These are phyloP conservation scores for Aspergillus awamori DNA, from an alignment of 2,329 filamentous ascomycete genomes.

Conservation along the genomic window DNA sequence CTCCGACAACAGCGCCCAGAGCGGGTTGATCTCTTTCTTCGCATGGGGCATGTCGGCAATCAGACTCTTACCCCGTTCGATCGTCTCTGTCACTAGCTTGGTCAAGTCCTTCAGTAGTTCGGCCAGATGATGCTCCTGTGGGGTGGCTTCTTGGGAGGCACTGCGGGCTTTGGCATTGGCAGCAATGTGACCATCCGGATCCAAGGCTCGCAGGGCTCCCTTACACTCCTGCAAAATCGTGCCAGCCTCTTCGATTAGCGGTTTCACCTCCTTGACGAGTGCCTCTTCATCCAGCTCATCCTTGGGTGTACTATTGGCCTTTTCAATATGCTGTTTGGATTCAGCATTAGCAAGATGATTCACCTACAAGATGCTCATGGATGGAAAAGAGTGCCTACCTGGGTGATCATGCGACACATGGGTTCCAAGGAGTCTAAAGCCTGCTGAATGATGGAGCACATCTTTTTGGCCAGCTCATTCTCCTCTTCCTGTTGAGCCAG, in stretches of 20 bases:
- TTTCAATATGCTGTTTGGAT: slow-evolving; percentile 68
- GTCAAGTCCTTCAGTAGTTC: slow-evolving; percentile 84
- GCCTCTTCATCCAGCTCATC: slow-evolving; percentile 89
- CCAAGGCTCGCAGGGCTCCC: slow-evolving; percentile 80
- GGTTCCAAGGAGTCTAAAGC: slow-evolving; percentile 82
- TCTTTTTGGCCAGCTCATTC: slow-evolving; percentile 74
- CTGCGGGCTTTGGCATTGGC: slow-evolving; percentile 81
- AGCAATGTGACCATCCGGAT: slow-evolving; percentile 84
- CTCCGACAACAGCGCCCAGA: slow-evolving; percentile 74
- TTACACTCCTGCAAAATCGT: slow-evolving; percentile 87
- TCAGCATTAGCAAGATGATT: neutral
- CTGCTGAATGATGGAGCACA: slow-evolving; percentile 71
- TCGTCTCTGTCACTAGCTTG: slow-evolving; percentile 75
- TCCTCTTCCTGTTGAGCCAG: slow-evolving; percentile 67
- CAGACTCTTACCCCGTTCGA: slow-evolving; percentile 85
- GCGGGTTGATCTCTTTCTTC: slow-evolving; percentile 89
- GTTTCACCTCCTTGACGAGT: slow-evolving; percentile 82
- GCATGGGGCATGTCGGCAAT: slow-evolving; percentile 89
- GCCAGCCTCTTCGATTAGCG: slow-evolving; percentile 82
- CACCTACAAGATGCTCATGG: slow-evolving; percentile 10
- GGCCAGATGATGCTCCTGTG: slow-evolving; percentile 82
- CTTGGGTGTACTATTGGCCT: slow-evolving; percentile 76
- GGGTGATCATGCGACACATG: slow-evolving; percentile 81
- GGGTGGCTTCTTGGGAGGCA: slow-evolving; percentile 71
- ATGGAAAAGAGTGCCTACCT: slow-evolving; percentile 54